Evolutionary conservation across 2,329 filamentous ascomycete genomes (phyloP), one percentile per base, ranked within the genome.

Genomic region (Ceratocystis huliohia): DNA sequence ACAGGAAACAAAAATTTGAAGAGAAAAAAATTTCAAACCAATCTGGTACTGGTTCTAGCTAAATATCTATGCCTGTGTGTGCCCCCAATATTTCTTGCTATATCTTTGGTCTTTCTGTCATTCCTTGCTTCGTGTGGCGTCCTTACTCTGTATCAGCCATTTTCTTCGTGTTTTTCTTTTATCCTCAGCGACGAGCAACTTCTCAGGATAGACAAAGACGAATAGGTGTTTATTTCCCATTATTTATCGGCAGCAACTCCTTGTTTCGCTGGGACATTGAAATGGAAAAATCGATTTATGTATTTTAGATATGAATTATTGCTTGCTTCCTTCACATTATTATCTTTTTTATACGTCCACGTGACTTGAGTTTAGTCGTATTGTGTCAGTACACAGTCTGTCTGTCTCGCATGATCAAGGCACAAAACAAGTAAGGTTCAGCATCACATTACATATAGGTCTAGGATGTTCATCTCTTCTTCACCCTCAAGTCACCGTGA

Each of bases 401-500:
- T 41, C 37, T 10, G 2, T 41, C 37, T 41, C 37, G 15, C 37
- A 41, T 13, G 10, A 13, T 15, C 30, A 37, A 59, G 33, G 15
- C 56, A 59, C 28, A 10, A 41, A 41, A 41, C 37, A 41, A 15
- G 10, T 3, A 41, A 15, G 17, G 25, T 59, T 15, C 28, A 17
- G 56, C 28, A 59, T 59, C 37, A 59, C 56, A 59, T 28, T 28
- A 59, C 33, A 65, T 25, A 65, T 25, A 57, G 30, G 17, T 22
- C 20, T 22, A 20, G 15, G 8, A 45, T 17, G n/a, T 22, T 1
- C 28, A 57, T 20, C 15, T 22, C 15, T 8, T 28, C 65, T 25
- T 48, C 10, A 28, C n/a, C 15, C 70, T 76, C 79, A 95, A 66
- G 91, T 84, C 72, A 97, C 91, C 59, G 85, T 95, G 74, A 97